These are phyloP conservation scores for Fraxinus angustifolia DNA, from an alignment of 305 asterid species.

Conservation along the genomic window DNA sequence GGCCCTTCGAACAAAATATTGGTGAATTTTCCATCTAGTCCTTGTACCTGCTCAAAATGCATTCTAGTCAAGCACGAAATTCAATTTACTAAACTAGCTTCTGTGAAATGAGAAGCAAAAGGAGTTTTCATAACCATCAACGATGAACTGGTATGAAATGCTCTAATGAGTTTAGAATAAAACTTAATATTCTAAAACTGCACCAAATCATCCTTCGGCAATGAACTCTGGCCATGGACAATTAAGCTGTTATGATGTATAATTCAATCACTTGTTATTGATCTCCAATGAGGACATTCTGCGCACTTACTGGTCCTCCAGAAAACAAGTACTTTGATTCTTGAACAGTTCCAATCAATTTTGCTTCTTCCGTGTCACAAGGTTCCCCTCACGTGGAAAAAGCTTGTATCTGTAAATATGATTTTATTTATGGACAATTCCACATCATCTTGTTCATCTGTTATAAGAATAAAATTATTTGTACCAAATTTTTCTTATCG, in stretches of 20 bases:
- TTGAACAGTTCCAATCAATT: no score
- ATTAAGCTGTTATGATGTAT: background rate
- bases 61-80: background rate
- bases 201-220: background rate
- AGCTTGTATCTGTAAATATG: no score
- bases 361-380: no score
- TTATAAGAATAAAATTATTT: no score
- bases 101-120: background rate
- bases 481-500: no score
- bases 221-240: background rate
- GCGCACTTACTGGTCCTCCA: background rate
- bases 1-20: background rate
- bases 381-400: no score
- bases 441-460: no score
- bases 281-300: background rate
- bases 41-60: background rate
- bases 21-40: background rate
- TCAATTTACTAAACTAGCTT: background rate
- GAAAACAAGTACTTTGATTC: background rate
- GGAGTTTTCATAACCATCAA: background rate
- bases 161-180: background rate
- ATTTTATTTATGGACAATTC: no score
- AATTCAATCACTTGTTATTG: background rate
- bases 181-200: background rate
- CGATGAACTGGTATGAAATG: background rate